These are phyloP conservation scores for Aspergillus calidoustus DNA, from an alignment of 2,329 filamentous ascomycete genomes.

Conservation along the genomic window DNA sequence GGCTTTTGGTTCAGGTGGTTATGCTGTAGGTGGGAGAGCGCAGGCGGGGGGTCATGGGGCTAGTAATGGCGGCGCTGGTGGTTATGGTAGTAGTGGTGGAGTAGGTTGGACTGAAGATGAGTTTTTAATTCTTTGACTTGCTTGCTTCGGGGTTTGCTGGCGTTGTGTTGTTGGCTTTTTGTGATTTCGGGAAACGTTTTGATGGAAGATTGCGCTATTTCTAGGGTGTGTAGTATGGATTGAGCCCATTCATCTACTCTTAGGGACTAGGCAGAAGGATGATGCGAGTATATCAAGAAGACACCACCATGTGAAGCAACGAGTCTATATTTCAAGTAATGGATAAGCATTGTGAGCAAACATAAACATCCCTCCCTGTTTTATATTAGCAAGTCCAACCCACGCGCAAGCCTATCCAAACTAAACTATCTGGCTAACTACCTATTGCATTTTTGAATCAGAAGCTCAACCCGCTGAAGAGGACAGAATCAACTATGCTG, in stretches of 20 bases:
- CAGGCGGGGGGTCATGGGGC: constrained; percentile 17
- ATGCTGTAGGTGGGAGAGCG: background rate
- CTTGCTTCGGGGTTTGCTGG: background rate
- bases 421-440: background rate
- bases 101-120: background rate
- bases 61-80: no score
- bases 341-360: no score
- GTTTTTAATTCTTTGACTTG: background rate
- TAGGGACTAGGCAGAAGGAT: background rate
- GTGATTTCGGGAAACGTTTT: background rate
- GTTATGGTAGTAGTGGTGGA: background rate
- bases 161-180: background rate
- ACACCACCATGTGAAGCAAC: no score
- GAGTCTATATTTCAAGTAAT: no score
- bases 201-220: no score
- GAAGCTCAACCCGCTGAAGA: background rate
- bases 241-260: background rate
- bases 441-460: background rate
- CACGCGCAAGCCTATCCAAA: background rate
- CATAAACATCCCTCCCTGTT: background rate
- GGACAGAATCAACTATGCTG: constrained; percentile 2
- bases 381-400: background rate
- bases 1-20: constrained; percentile 4
- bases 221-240: background rate
- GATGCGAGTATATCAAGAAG: background rate